phyloP scores from a whole-genome alignment of 2,329 filamentous ascomycete genomes.

The Phaeosphaeriaceae sp. region DNA sequence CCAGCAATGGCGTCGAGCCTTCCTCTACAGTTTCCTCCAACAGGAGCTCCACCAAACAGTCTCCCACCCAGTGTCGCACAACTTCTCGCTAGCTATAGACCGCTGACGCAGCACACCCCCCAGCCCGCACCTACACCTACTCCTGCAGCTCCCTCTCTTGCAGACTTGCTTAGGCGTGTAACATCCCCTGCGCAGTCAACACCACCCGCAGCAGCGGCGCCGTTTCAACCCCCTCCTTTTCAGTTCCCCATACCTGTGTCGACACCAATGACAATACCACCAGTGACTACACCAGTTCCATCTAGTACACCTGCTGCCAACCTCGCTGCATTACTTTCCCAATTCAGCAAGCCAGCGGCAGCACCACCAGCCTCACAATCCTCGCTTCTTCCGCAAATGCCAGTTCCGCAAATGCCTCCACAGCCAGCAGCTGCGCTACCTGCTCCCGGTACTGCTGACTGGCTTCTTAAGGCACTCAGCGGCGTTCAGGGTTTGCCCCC shows the following conservation, averaged over 20 bases:
- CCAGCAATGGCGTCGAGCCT: conserved; percentile 25
- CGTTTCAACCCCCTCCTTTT: conserved; percentile 39
- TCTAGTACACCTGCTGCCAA: conserved; percentile 35
- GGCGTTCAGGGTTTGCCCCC: conserved; percentile 31
- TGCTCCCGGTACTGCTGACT: conserved; percentile 33
- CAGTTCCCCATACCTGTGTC: conserved; percentile 27
- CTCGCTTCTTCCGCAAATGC: conserved; percentile 21
- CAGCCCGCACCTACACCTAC: conserved; percentile 27
- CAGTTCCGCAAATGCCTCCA: conserved; percentile 25
- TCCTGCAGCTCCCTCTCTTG: conserved; percentile 32
- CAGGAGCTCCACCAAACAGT: conserved; percentile 24
- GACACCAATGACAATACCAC: conserved; percentile 27
- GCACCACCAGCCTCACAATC: conserved; percentile 21
- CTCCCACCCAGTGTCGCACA: conserved; percentile 38
- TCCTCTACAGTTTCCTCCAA: conserved; percentile 24
- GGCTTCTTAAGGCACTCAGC: conserved; percentile 42
- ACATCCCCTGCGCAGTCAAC: conserved; percentile 35
- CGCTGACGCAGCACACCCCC: conserved; percentile 26
- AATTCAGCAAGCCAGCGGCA: conserved; percentile 35
- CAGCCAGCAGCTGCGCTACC: conserved; percentile 21
- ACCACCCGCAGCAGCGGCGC: conserved; percentile 28
- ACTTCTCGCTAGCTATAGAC: conserved; percentile 34
- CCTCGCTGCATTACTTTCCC: conserved; percentile 41
- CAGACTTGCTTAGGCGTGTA: conserved; percentile 37
- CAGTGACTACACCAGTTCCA: conserved; percentile 33